phyloP scores from a whole-genome alignment of 768 basidiomycete species.

The Suillus brevipes region DNA sequence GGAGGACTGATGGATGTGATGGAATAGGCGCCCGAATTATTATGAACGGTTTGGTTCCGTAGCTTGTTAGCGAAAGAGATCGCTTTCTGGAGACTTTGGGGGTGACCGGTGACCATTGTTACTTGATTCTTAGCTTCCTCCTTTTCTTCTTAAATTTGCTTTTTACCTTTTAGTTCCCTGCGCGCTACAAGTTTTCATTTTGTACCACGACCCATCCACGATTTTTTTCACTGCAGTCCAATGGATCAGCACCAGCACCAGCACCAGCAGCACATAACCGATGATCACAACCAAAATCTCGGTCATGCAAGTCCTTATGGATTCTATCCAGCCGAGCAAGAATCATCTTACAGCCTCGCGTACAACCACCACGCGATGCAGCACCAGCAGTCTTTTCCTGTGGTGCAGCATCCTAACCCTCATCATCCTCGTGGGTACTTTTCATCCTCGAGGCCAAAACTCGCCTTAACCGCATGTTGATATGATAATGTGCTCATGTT shows the following conservation, averaged over 20 bases:
- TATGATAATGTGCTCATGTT: slow-evolving; percentile 60
- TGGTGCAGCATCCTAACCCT: slow-evolving; percentile 55
- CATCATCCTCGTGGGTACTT: slow-evolving; percentile 73
- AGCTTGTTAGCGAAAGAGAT: slow-evolving; percentile 31
- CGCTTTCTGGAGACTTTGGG: slow-evolving; percentile 16
- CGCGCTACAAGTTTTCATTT: slow-evolving; percentile 35
- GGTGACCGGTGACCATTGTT: slow-evolving; percentile 26
- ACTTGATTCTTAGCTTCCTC: slow-evolving; percentile 33
- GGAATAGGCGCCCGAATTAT: not conserved
- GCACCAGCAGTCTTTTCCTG: slow-evolving; percentile 52
- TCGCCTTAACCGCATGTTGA: slow-evolving; percentile 57
- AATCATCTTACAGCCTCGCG: slow-evolving; percentile 52
- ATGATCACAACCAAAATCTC: slow-evolving; percentile 48
- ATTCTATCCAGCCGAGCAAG: slow-evolving; percentile 57
- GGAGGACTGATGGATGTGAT: not conserved
- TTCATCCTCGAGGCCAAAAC: slow-evolving; percentile 38
- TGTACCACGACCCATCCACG: slow-evolving; percentile 36
- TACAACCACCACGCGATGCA: slow-evolving; percentile 55
- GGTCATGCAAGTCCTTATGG: slow-evolving; percentile 42
- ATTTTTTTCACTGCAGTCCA: slow-evolving; percentile 44
- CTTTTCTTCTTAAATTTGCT: slow-evolving; percentile 36
- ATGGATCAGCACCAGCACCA: slow-evolving; percentile 41
- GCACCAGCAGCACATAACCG: slow-evolving; percentile 47
- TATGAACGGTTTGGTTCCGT: slow-evolving; percentile 24
- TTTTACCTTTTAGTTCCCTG: slow-evolving; percentile 32